Evolutionary conservation across 805 yeast species (phyloP), one percentile per base, ranked within the genome.

Genomic region (Lipomyces japonicus): DNA sequence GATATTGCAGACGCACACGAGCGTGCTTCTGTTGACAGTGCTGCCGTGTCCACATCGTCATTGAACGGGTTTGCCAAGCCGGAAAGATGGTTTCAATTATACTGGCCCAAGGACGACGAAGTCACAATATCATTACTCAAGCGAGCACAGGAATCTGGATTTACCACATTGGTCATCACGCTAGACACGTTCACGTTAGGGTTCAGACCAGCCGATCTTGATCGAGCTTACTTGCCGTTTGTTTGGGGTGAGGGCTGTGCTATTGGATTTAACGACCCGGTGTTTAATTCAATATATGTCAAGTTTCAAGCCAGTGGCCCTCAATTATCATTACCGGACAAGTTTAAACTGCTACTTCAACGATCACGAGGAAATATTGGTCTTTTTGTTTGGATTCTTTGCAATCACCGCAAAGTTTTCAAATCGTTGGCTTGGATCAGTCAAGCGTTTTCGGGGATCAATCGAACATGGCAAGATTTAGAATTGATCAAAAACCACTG

Each of bases 201-300:
- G 22, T 63, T 59, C 62, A 53, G 65, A 26, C 65, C 65, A 2
- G 49, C 61, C 9, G 65, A 62, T 39, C 55, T 62, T 19, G 58
- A 62, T 44, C 59, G 56, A 23, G 58, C 51, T 18, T 62, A 61
- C 37, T 55, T 60, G 42, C 65, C 63, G 41, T 62, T 51, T 51
- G 55, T 45, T 28, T 57, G 45, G 52, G 57, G 57, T 14, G 60
- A 57, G 28, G 61, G 61, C 22, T 55, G 58, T 24, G 65, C 64
- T 4, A 60, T 59, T 19, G 64, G 65, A 31, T 53, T 61, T 12
- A 51, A 55, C n/a, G 65, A 63, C 42, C 66, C 65, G 16, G 63
- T 50, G 12, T 59, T 62, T 25, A 53, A 55, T 18, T 38, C 37
- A 19, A 50, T 47, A n/a, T 62, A 59, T 50, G 45, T 45, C 18